Conservation (phyloP, 306 rosid species). For the Cucumis melo region DNA sequence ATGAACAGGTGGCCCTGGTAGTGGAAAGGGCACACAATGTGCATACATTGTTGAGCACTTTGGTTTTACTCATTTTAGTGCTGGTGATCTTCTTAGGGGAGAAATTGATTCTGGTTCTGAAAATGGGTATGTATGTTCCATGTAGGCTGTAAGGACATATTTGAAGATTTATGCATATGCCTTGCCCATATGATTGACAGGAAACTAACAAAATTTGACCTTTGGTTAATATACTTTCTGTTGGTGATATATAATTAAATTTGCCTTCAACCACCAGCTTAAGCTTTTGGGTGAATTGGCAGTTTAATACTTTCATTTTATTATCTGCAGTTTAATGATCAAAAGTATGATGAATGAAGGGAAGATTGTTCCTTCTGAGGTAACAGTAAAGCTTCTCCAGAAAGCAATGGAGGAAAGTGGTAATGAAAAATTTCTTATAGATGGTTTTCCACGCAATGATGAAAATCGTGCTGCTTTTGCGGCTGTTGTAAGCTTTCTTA, state of each 20-base stretch:
- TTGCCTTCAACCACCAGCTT: no score
- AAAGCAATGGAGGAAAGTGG: conserved; percentile 63
- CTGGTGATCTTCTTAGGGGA: conserved; percentile 81
- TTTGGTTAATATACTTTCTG: conserved; percentile 1
- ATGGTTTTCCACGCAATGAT: conserved; percentile 98
- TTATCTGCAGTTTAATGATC: conserved; percentile 66
- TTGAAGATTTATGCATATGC: conserved; percentile 1
- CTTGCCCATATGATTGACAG: neutral
- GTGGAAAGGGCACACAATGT: conserved; percentile 79
- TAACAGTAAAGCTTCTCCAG: conserved; percentile 80
- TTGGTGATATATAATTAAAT: no score
- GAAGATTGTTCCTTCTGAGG: conserved; percentile 86
- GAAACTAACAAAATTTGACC: neutral
- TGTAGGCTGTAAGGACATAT: conserved; percentile 6
- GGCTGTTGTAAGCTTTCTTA: conserved; percentile 47
- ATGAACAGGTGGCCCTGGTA: conserved; percentile 55
- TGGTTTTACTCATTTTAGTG: conserved; percentile 62
- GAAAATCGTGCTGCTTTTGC: conserved; percentile 98
- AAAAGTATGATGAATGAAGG: conserved; percentile 87
- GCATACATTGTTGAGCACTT: conserved; percentile 41
- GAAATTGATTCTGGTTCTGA: conserved; percentile 91
- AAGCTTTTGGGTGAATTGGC: no score
- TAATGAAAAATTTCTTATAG: conserved; percentile 88
- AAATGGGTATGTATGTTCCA: conserved; percentile 83
- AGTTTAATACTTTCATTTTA: conserved; percentile 14